These are phyloP conservation scores for Aspergillus ellipticus DNA, from an alignment of 495 filamentous ascomycete species.

Conservation along the genomic window DNA sequence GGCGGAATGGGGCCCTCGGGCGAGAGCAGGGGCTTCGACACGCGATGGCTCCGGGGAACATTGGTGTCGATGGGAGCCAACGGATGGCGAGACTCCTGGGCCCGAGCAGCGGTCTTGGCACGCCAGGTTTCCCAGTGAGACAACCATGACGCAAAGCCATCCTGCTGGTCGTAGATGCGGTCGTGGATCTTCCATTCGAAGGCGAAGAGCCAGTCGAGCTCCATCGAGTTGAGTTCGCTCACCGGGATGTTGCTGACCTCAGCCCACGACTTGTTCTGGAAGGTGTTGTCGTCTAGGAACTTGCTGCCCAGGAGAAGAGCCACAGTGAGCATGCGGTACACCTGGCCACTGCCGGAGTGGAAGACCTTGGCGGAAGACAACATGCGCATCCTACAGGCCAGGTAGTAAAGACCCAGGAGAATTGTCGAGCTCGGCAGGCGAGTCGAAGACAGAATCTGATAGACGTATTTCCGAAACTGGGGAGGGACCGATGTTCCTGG, in stretches of 20 bases:
- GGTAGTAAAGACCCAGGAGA: slow-evolving; percentile 84
- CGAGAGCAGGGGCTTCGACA: slow-evolving; percentile 46
- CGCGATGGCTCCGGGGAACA: slow-evolving; percentile 42
- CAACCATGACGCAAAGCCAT: slow-evolving; percentile 78
- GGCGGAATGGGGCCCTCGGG: slow-evolving; percentile 48
- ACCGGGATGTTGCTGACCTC: slow-evolving; percentile 95
- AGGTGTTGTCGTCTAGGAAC: slow-evolving; percentile 98
- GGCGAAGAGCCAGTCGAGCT: slow-evolving; percentile 84
- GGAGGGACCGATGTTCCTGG: slow-evolving; percentile 63
- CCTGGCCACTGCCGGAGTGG: slow-evolving; percentile 62
- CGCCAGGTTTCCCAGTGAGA: slow-evolving; percentile 81
- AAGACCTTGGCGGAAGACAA: slow-evolving; percentile 56
- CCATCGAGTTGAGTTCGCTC: slow-evolving; percentile 79
- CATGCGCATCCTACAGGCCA: slow-evolving; percentile 76
- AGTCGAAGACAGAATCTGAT: slow-evolving; percentile 89
- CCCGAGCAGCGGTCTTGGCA: slow-evolving; percentile 54
- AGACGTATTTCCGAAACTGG: slow-evolving; percentile 91
- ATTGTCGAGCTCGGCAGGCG: slow-evolving; percentile 94
- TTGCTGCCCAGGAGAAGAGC: slow-evolving; percentile 91
- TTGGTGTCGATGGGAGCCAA: slow-evolving; percentile 72
- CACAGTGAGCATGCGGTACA: slow-evolving; percentile 90
- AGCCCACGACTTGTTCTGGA: slow-evolving; percentile 98
- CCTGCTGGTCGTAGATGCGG: slow-evolving; percentile 71
- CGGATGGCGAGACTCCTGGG: slow-evolving; percentile 51
- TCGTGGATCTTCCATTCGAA: slow-evolving; percentile 88